Conservation (phyloP, 345 rosid genomes). For the Noccaea caerulescens region DNA sequence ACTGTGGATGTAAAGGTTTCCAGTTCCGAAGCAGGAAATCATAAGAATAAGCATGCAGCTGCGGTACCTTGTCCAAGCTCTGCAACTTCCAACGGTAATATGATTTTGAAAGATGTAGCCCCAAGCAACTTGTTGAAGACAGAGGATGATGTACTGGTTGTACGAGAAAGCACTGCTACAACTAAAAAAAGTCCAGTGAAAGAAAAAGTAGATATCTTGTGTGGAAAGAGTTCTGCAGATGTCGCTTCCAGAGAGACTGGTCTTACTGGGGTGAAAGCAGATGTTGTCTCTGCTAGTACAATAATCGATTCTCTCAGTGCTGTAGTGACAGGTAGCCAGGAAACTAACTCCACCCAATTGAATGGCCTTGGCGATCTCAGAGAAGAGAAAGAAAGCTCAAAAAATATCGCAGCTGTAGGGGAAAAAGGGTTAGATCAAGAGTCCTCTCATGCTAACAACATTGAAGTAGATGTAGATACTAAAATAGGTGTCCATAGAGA, state of each 20-base stretch:
- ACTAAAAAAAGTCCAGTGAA: conserved; percentile 46
- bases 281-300: conserved; percentile 45
- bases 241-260: conserved; percentile 49
- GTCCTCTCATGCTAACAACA: conserved; percentile 59
- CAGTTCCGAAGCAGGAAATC: conserved; percentile 53
- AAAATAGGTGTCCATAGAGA: conserved; percentile 52
- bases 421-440: conserved; percentile 60
- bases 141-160: conserved; percentile 47
- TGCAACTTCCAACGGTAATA: conserved; percentile 61
- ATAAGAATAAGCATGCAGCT: conserved; percentile 53
- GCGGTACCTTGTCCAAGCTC: conserved; percentile 49
- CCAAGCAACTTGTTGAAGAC: conserved; percentile 50
- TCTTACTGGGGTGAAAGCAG: conserved; percentile 49
- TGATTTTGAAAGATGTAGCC: conserved; percentile 46
- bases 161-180: conserved; percentile 41
- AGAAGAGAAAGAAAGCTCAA: conserved; percentile 45
- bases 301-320: conserved; percentile 43
- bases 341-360: conserved; percentile 43
- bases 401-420: conserved; percentile 45
- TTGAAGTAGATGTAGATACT: conserved; percentile 51
- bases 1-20: conserved; percentile 61
- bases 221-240: conserved; percentile 40
- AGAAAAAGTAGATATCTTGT: conserved; percentile 45
- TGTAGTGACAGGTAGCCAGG: conserved; percentile 48
- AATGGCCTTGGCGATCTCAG: conserved; percentile 50